These are phyloP conservation scores for Exophiala phaeomuriformis DNA, from an alignment of 2,329 filamentous ascomycete species.

Conservation along the genomic window DNA sequence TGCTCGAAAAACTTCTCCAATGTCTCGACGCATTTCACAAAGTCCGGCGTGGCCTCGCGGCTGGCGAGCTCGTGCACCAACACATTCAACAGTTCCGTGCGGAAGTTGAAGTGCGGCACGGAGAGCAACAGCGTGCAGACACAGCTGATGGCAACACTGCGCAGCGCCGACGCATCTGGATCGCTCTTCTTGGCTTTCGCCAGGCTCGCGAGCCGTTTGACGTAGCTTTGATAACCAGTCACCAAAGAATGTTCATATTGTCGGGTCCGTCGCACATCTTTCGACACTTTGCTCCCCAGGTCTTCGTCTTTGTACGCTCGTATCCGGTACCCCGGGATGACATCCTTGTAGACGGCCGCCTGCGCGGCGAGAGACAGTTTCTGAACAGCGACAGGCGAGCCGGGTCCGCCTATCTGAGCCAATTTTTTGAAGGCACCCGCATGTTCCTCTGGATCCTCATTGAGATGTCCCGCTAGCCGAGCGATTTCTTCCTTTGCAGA, in stretches of 20 bases:
- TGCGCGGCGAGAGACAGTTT: constrained; percentile 83
- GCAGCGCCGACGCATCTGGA: constrained; percentile 40
- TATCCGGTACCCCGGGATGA: constrained; percentile 95
- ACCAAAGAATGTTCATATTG: constrained; percentile 84
- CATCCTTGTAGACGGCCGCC: constrained; percentile 84
- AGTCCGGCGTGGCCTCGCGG: constrained; percentile 64
- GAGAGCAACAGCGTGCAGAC: constrained; percentile 70
- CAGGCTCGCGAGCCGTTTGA: constrained; percentile 65
- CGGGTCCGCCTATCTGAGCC: constrained; percentile 60
- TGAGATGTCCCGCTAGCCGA: constrained; percentile 69
- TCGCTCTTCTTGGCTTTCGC: constrained; percentile 50
- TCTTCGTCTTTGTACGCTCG: constrained; percentile 70
- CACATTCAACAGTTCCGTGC: constrained; percentile 78
- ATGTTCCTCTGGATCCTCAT: constrained; percentile 90
- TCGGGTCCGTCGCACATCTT: constrained; percentile 76
- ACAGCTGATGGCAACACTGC: constrained; percentile 74
- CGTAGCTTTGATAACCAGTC: constrained; percentile 73
- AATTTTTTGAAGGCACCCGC: constrained; percentile 69
- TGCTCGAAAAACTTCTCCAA: constrained; percentile 74
- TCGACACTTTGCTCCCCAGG: constrained; percentile 72
- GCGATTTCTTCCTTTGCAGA: constrained; percentile 90
- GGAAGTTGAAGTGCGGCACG: constrained; percentile 96
- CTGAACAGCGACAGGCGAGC: constrained; percentile 60
- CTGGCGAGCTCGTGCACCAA: constrained; percentile 74
- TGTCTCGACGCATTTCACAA: constrained; percentile 67